phyloP scores from a whole-genome alignment of 768 basidiomycete species.

The Psilocybe subaeruginosa region DNA sequence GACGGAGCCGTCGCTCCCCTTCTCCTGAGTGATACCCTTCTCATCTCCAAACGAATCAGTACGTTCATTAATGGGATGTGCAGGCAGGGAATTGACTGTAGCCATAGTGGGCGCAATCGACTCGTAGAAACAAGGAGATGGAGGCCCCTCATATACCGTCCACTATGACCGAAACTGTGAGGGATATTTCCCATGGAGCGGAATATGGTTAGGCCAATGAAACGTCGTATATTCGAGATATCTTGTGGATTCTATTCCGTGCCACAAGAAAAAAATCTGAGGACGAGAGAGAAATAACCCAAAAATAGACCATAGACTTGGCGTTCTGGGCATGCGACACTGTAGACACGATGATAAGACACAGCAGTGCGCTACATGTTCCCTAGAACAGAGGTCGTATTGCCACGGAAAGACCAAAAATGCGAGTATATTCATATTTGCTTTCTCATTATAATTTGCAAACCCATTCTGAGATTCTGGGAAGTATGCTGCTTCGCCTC shows the following conservation, averaged over 20 bases:
- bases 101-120: neutral
- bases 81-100: neutral
- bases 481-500: too few relatives aligned
- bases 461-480: too few relatives aligned
- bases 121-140: neutral
- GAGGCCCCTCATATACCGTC: neutral
- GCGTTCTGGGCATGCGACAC: too few relatives aligned
- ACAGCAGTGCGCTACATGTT: too few relatives aligned
- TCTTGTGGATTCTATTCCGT: neutral
- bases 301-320: too few relatives aligned
- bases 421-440: too few relatives aligned
- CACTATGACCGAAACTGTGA: neutral
- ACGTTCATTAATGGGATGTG: slow-evolving; percentile 7
- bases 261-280: too few relatives aligned
- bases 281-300: too few relatives aligned
- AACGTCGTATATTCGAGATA: neutral
- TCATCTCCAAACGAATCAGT: slow-evolving; percentile 26
- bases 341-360: too few relatives aligned
- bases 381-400: too few relatives aligned
- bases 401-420: too few relatives aligned
- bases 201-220: neutral
- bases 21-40: slow-evolving; percentile 20
- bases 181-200: neutral
- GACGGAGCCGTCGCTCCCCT: slow-evolving; percentile 5
- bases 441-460: too few relatives aligned